Conservation (phyloP, 345 rosid genomes). For the Rubroshorea leprosula region DNA sequence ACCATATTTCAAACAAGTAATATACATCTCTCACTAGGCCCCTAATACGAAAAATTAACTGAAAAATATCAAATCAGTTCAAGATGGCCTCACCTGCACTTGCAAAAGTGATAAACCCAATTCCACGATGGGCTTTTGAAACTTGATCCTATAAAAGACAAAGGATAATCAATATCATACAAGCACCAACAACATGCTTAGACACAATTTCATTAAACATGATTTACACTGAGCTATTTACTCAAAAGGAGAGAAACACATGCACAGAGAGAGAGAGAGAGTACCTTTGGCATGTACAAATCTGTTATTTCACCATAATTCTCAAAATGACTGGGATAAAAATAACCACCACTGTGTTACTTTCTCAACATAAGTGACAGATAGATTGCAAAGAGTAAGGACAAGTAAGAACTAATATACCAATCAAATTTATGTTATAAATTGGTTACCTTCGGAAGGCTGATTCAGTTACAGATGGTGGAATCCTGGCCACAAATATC, state of each 20-base stretch:
- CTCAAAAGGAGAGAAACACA: neutral
- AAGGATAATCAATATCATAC: neutral
- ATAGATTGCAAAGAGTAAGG: constrained; percentile 6
- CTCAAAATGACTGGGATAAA: constrained; percentile 80
- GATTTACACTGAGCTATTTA: constrained; percentile 5
- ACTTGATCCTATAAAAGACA: constrained; percentile 59
- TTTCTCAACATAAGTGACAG: constrained; percentile 4
- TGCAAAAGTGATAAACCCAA: constrained; percentile 88
- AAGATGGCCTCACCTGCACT: constrained; percentile 55
- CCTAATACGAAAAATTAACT: constrained; percentile 3
- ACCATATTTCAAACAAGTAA: neutral
- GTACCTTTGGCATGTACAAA: constrained; percentile 95
- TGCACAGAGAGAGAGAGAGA: constrained; percentile 11
- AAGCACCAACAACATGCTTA: constrained; percentile 9
- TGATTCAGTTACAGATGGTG: constrained; percentile 75
- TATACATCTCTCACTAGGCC: neutral
- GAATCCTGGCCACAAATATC: constrained; percentile 92
- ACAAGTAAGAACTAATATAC: neutral
- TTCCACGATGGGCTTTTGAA: constrained; percentile 88
- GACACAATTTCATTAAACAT: neutral
- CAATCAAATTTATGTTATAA: neutral
- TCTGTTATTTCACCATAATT: constrained; percentile 89
- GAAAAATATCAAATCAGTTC: constrained; percentile 1
- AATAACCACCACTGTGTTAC: constrained; percentile 8
- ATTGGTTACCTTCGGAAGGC: constrained; percentile 71